These are phyloP conservation scores for Tagetes erecta DNA, from an alignment of 129 eudicot genomes.

Conservation along the genomic window DNA sequence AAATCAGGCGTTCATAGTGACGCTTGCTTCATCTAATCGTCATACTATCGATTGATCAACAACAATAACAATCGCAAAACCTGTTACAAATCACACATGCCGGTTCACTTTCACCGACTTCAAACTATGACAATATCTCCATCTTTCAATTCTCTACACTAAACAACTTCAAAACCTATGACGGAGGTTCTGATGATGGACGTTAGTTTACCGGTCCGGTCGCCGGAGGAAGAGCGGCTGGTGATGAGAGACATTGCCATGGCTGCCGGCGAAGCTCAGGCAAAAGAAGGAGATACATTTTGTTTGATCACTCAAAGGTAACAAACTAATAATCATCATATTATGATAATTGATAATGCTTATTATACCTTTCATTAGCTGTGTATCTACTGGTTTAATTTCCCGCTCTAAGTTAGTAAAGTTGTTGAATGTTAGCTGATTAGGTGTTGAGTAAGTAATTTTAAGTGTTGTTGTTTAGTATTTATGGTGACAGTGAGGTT, in stretches of 20 bases:
- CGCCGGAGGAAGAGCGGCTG: conserved; percentile 80
- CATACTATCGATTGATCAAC: conserved; percentile 8
- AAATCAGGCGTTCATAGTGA: conserved; percentile 8
- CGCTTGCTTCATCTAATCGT: conserved; percentile 8
- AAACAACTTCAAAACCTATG: conserved; percentile 16
- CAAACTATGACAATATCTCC: conserved; percentile 1
- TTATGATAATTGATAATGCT: not conserved
- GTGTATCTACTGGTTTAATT: conserved; percentile 16
- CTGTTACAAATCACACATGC: conserved; percentile 26
- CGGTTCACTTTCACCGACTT: conserved; percentile 30
- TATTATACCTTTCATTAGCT: not conserved
- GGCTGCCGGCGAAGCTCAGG: conserved; percentile 66
- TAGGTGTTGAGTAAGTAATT: not conserved
- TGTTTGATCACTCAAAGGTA: conserved; percentile 72
- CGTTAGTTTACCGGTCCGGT: conserved; percentile 36
- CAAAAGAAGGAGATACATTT: conserved; percentile 72
- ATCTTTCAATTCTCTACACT: not conserved
- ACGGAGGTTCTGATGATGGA: conserved; percentile 25
- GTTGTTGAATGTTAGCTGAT: conserved; percentile 4
- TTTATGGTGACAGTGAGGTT: not conserved
- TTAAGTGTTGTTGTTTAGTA: not conserved
- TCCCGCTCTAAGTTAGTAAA: conserved; percentile 1
- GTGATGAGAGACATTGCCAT: conserved; percentile 64
- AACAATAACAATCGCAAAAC: not conserved
- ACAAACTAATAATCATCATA: not conserved